Conservation (phyloP, 805 yeast species). For the Lachancea sp. region DNA sequence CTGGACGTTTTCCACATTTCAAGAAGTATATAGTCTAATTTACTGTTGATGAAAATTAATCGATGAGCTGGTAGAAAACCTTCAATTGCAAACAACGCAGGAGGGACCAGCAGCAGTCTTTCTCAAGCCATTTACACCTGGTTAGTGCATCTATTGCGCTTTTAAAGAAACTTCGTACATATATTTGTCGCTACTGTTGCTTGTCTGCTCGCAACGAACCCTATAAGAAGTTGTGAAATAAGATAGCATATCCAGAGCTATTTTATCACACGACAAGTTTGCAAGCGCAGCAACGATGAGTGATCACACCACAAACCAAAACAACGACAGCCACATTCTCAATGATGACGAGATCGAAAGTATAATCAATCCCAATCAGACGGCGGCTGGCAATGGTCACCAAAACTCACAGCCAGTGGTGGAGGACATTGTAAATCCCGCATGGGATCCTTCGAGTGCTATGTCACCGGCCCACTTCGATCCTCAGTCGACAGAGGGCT, state of each 20-base stretch:
- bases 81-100: not conserved
- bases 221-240: not conserved
- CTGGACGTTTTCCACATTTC: not conserved
- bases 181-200: not conserved
- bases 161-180: not conserved
- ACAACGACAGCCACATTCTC: slow-evolving; percentile 12
- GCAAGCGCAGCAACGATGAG: not conserved
- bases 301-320: not conserved
- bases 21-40: not conserved
- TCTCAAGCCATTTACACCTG: too few relatives aligned
- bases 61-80: not conserved
- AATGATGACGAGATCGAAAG: slow-evolving; percentile 27
- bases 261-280: not conserved
- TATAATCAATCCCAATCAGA: slow-evolving; percentile 6
- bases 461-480: slow-evolving; percentile 10
- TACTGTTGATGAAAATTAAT: not conserved
- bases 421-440: slow-evolving; percentile 29
- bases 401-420: slow-evolving; percentile 9
- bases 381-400: not conserved
- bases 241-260: not conserved
- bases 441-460: slow-evolving; percentile 14
- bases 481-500: not conserved
- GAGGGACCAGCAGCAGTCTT: too few relatives aligned
- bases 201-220: not conserved
- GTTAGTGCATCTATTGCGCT: too few relatives aligned